Evolutionary conservation across 139 green algal genomes (phyloP).

Genomic region (Desmodesmus armatus): DNA sequence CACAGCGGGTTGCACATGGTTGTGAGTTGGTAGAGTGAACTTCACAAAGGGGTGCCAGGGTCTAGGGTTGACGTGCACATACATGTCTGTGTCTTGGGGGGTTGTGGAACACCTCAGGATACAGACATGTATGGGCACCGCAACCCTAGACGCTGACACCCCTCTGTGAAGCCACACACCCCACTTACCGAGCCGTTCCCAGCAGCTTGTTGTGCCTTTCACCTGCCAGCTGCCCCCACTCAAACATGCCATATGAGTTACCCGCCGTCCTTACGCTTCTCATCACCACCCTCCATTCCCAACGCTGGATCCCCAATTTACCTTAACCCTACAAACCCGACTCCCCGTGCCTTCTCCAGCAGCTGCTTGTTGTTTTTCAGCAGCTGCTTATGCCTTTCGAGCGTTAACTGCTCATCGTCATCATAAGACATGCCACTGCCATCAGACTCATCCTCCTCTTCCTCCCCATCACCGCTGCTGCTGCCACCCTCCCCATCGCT

Average conservation of each 20-base stretch:
- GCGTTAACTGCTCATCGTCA: constrained; percentile 54
- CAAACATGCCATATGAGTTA: constrained; percentile 35
- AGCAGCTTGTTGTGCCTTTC: constrained; percentile 10
- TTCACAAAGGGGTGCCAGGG: too few relatives aligned
- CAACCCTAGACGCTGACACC: too few relatives aligned
- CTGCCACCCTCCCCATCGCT: not conserved
- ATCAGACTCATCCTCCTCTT: constrained; percentile 48
- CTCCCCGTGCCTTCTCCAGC: constrained; percentile 5
- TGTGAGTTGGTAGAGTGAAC: too few relatives aligned
- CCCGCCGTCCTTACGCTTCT: constrained; percentile 41
- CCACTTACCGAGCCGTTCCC: not conserved
- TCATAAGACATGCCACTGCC: constrained; percentile 51
- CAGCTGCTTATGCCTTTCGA: constrained; percentile 15
- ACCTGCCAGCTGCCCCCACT: constrained; percentile 55
- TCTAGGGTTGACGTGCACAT: too few relatives aligned
- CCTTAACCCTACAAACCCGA: not conserved
- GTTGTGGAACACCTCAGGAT: not conserved
- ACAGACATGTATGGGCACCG: not conserved
- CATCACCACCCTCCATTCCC: not conserved
- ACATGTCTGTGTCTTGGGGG: too few relatives aligned
- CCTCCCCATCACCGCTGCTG: constrained; percentile 31
- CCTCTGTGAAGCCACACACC: not conserved
- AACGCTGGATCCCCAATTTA: not conserved
- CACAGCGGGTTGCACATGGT: too few relatives aligned
- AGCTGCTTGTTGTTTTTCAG: too few relatives aligned